Evolutionary conservation across 2,329 filamentous ascomycete genomes (phyloP).

Genomic region (Pseudogymnoascus sp.): DNA sequence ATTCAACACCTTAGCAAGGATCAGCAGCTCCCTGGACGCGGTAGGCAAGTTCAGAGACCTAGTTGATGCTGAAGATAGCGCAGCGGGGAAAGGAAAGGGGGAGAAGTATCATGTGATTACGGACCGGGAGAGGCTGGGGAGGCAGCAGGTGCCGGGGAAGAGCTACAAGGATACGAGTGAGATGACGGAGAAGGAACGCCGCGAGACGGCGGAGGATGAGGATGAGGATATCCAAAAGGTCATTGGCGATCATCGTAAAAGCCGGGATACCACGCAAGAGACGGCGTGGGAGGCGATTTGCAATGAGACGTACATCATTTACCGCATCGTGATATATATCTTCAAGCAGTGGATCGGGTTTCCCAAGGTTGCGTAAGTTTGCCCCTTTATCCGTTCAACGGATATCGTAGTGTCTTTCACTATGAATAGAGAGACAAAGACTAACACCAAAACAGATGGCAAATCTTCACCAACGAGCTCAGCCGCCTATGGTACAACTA

Average conservation of each 20-base stretch:
- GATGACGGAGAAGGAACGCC: slow-evolving; percentile 16
- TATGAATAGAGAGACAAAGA: slow-evolving; percentile 31
- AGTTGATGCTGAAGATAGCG: slow-evolving; percentile 34
- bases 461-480: slow-evolving; percentile 46
- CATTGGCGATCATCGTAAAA: slow-evolving; percentile 22
- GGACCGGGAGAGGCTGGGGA: slow-evolving; percentile 33
- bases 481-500: slow-evolving; percentile 52
- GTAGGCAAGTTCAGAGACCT: slow-evolving; percentile 62
- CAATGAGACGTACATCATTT: slow-evolving; percentile 57
- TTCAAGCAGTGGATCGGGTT: slow-evolving; percentile 61
- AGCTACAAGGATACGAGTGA: slow-evolving; percentile 12
- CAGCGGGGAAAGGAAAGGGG: slow-evolving; percentile 21
- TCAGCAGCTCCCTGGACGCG: slow-evolving; percentile 71
- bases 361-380: slow-evolving; percentile 62
- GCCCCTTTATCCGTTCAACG: background rate
- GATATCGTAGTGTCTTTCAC: slow-evolving; percentile 15
- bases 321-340: slow-evolving; percentile 53
- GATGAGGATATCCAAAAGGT: slow-evolving; percentile 37
- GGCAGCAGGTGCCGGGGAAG: slow-evolving; percentile 30
- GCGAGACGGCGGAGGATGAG: slow-evolving; percentile 28
- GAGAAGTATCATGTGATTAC: slow-evolving; percentile 20
- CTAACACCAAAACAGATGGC: slow-evolving; percentile 21
- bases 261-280: slow-evolving; percentile 27
- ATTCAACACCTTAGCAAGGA: slow-evolving; percentile 85
- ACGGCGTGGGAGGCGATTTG: slow-evolving; percentile 49